Conservation (phyloP, 2,329 filamentous ascomycete species). For the Magnaporthiopsis rhizophila region DNA sequence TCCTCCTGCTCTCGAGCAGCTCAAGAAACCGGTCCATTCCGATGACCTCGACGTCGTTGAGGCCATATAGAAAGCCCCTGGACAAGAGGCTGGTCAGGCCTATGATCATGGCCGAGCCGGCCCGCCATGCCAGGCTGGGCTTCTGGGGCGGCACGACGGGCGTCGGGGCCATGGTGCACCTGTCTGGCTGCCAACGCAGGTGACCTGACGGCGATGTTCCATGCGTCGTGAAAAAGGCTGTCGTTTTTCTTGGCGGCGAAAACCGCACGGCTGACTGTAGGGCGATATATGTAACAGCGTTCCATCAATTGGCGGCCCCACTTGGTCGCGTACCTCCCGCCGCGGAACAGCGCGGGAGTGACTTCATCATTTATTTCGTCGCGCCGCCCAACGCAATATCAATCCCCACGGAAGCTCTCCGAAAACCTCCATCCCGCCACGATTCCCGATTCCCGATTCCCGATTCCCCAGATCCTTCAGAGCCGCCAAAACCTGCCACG, state of each 20-base stretch:
- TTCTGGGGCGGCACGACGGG: conserved; percentile 19
- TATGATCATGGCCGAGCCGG: conserved; percentile 67
- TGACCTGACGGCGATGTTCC: neutral
- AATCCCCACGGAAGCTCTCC: neutral
- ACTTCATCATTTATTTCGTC: no score
- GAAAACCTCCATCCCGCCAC: neutral
- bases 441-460: no score
- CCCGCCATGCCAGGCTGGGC: conserved; percentile 61
- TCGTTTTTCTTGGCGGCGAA: neutral
- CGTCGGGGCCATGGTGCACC: conserved; percentile 4
- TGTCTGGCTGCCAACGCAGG: neutral
- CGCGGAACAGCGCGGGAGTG: no score
- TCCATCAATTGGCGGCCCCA: no score
- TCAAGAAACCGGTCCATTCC: conserved; percentile 70
- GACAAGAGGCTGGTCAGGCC: conserved; percentile 63
- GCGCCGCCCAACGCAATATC: neutral
- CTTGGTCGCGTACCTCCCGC: no score
- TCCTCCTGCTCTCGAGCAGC: conserved; percentile 64
- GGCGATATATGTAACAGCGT: no score
- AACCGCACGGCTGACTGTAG: neutral
- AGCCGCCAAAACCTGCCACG: no score
- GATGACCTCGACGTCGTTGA: conserved; percentile 68
- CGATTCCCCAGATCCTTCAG: neutral
- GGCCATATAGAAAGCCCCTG: conserved; percentile 63
- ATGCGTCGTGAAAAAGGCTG: neutral